These are phyloP conservation scores for Berberis thunbergii DNA, from an alignment of 164 flowering plant genomes.

Conservation along the genomic window DNA sequence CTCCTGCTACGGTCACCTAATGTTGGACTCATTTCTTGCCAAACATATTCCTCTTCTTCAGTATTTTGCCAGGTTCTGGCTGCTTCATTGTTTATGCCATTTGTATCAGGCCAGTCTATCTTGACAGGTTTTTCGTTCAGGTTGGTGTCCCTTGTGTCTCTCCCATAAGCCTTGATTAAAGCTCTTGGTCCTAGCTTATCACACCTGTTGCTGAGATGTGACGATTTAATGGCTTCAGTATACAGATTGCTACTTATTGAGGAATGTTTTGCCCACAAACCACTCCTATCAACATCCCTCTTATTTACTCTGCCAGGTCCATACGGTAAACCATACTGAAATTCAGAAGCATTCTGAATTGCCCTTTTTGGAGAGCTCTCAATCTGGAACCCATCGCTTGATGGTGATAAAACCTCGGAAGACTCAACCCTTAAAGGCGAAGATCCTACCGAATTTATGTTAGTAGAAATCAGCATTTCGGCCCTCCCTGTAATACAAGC, in stretches of 20 bases:
- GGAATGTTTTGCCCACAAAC: conserved; percentile 37
- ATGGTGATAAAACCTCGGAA: conserved; percentile 23
- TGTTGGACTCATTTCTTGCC: conserved; percentile 96
- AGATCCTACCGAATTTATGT: no score
- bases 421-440: conserved; percentile 10
- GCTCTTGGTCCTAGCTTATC: conserved; percentile 60
- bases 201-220: conserved; percentile 29
- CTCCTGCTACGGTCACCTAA: conserved; percentile 34
- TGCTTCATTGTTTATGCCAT: conserved; percentile 28
- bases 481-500: conserved; percentile 19
- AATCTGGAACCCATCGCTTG: conserved; percentile 27
- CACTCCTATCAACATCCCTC: conserved; percentile 37
- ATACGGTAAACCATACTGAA: conserved; percentile 3
- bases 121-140: conserved; percentile 29
- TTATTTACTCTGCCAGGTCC: conserved; percentile 24
- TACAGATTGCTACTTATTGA: conserved; percentile 20
- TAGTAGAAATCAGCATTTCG: conserved; percentile 17
- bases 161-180: conserved; percentile 86
- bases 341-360: conserved; percentile 10
- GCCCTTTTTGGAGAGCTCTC: conserved; percentile 39
- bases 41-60: conserved; percentile 95
- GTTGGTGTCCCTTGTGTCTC: conserved; percentile 34
- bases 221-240: conserved; percentile 27
- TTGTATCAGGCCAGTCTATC: conserved; percentile 26
- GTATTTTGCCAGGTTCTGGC: conserved; percentile 67